A percentile compares a stretch with the other conserved stretches of the same genome.
phyloP scores from a whole-genome alignment of 2,329 filamentous ascomycete genomes.

The Penicillium sp. region DNA sequence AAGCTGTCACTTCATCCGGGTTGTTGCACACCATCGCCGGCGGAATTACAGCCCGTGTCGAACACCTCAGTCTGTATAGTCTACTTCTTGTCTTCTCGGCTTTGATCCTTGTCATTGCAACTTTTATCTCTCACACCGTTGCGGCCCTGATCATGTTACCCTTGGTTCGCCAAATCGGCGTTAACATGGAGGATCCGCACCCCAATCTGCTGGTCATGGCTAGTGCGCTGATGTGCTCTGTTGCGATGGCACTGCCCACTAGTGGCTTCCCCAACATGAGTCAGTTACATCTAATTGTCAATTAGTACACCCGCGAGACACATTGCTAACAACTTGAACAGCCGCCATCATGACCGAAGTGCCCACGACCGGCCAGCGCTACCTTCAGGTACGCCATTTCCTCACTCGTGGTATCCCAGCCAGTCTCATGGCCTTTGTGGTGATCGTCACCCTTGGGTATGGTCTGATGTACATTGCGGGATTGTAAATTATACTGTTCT shows the following conservation, averaged over 20 bases:
- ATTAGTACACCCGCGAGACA: not conserved
- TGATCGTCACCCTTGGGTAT: constrained; percentile 88
- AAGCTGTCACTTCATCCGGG: constrained; percentile 89
- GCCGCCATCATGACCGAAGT: constrained; percentile 99
- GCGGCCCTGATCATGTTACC: constrained; percentile 93
- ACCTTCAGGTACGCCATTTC: constrained; percentile 90
- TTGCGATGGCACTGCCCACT: constrained; percentile 95
- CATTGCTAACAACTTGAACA: constrained; percentile 36
- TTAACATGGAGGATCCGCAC: constrained; percentile 81
- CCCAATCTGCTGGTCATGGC: constrained; percentile 96
- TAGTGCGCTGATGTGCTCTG: constrained; percentile 90
- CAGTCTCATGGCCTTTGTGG: constrained; percentile 74
- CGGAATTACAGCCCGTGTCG: constrained; percentile 69
- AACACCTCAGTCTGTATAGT: constrained; percentile 78
- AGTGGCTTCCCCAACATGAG: constrained; percentile 99
- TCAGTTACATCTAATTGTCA: constrained; percentile 54
- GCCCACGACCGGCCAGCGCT: constrained; percentile 81
- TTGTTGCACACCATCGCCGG: constrained; percentile 83
- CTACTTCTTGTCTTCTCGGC: constrained; percentile 81
- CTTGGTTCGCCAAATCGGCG: constrained; percentile 81
- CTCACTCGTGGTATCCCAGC: constrained; percentile 88
- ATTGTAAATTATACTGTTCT: constrained; percentile 43
- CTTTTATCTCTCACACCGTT: constrained; percentile 96
- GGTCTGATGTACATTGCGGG: constrained; percentile 78
- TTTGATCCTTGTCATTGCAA: constrained; percentile 87